Percentiles rank a stretch among this genome's conserved stretches.
Conservation (phyloP, 2,329 filamentous ascomycete species). For the Plectosphaerella cucumerina region DNA sequence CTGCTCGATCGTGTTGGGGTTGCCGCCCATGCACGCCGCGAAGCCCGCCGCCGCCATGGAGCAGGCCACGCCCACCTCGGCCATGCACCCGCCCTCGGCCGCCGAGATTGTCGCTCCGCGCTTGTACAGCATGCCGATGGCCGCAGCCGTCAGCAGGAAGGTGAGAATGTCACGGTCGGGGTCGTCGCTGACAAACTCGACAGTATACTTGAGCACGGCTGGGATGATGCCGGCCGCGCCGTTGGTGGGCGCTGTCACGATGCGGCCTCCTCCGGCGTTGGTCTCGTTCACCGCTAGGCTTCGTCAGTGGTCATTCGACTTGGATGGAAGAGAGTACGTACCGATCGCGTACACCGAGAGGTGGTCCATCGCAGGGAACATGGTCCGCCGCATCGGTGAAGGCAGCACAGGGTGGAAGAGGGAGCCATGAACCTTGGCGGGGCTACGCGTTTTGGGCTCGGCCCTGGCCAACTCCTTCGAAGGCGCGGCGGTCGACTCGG, state of each 20-base stretch:
- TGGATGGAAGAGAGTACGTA: neutral
- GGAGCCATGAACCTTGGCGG: slow-evolving; percentile 37
- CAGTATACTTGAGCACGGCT: slow-evolving; percentile 43
- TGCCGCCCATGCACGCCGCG: slow-evolving; percentile 47
- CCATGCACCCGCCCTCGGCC: slow-evolving; percentile 49
- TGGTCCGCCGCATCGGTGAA: slow-evolving; percentile 39
- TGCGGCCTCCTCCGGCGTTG: slow-evolving; percentile 45
- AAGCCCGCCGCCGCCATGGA: slow-evolving; percentile 48
- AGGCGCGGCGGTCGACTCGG: neutral
- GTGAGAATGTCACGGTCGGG: slow-evolving; percentile 43
- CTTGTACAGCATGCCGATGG: slow-evolving; percentile 50
- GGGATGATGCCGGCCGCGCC: slow-evolving; percentile 48
- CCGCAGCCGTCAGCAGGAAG: slow-evolving; percentile 43
- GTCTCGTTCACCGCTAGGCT: slow-evolving; percentile 42
- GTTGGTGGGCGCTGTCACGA: slow-evolving; percentile 48
- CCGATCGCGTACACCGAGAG: slow-evolving; percentile 45
- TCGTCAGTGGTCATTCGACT: neutral
- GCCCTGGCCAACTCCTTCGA: neutral
- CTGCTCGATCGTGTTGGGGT: slow-evolving; percentile 44
- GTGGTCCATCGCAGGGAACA: slow-evolving; percentile 47
- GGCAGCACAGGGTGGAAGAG: slow-evolving; percentile 41
- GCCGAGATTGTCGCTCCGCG: slow-evolving; percentile 47
- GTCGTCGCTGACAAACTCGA: slow-evolving; percentile 47
- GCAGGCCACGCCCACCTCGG: slow-evolving; percentile 48
- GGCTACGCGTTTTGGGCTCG: slow-evolving; percentile 23